Conservation (phyloP, 2,329 filamentous ascomycete genomes). For the Fusarium pilosicola region DNA sequence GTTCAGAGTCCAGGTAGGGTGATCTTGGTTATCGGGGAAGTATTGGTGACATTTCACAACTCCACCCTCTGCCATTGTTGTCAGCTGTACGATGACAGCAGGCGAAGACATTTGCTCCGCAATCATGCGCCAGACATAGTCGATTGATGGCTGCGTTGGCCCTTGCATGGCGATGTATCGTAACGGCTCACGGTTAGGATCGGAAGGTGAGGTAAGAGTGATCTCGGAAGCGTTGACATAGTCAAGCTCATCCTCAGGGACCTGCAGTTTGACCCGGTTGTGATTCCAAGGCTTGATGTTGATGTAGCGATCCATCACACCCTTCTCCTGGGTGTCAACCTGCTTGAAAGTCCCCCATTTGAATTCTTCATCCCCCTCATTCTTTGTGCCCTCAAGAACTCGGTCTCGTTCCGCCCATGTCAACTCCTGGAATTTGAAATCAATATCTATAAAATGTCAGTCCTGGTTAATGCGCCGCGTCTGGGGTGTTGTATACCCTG, state of each 20-base stretch:
- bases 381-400: constrained; percentile 52
- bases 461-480: not conserved
- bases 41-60: constrained; percentile 90
- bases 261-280: constrained; percentile 83
- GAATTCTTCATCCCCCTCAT: constrained; percentile 47
- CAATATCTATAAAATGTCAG: constrained; percentile 54
- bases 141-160: constrained; percentile 78
- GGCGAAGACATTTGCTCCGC: constrained; percentile 78
- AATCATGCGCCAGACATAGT: constrained; percentile 96
- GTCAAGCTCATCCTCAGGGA: constrained; percentile 77
- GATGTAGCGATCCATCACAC: constrained; percentile 78
- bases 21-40: constrained; percentile 71
- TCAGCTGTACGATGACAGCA: constrained; percentile 93
- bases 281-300: constrained; percentile 92
- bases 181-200: constrained; percentile 53
- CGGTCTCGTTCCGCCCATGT: constrained; percentile 64
- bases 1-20: constrained; percentile 67
- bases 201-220: constrained; percentile 58
- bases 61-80: constrained; percentile 81
- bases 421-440: constrained; percentile 63
- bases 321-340: constrained; percentile 43
- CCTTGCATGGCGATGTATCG: constrained; percentile 94
- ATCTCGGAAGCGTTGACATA: constrained; percentile 88
- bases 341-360: constrained; percentile 52
- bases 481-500: constrained; percentile 46